These are phyloP conservation scores for Simplicillium sp. DNA, from an alignment of 2,329 filamentous ascomycete genomes.

Conservation along the genomic window DNA sequence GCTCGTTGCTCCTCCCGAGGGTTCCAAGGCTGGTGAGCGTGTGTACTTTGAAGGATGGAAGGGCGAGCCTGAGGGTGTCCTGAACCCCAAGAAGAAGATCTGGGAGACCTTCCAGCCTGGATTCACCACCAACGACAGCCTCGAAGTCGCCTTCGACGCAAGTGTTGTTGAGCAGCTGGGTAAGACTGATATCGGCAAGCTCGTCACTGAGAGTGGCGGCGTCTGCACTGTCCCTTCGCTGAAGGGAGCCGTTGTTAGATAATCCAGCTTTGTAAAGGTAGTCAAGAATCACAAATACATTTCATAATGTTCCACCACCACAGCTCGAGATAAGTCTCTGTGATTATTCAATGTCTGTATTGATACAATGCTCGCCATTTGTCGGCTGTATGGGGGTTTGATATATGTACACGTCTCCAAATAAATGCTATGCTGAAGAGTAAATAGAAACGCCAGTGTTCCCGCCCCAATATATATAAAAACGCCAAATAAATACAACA, in stretches of 20 bases:
- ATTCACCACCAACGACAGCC: conserved; percentile 75
- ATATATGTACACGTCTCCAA: no score
- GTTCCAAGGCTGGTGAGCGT: conserved; percentile 71
- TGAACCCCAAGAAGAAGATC: conserved; percentile 99
- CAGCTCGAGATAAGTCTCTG: no score
- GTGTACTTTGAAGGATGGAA: conserved; percentile 93
- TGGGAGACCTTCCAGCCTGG: conserved; percentile 97
- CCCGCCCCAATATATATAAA: no score
- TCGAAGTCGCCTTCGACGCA: conserved; percentile 84
- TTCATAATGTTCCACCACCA: no score
- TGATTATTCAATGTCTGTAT: no score
- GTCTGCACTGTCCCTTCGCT: conserved; percentile 76
- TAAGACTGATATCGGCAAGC: conserved; percentile 55
- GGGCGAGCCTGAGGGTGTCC: conserved; percentile 81
- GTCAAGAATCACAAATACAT: no score
- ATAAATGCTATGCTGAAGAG: no score
- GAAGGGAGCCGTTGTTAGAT: conserved; percentile 75
- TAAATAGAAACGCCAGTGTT: no score
- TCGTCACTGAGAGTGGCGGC: conserved; percentile 70
- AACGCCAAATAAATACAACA: no score
- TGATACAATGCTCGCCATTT: no score
- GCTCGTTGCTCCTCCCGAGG: conserved; percentile 75
- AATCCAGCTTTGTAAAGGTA: conserved; percentile 19
- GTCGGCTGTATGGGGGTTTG: no score
- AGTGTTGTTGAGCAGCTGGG: conserved; percentile 65